Evolutionary conservation across 1,139 yeast species (phyloP), one percentile per base, ranked within the genome.

Genomic region (Candida tropicalis): DNA sequence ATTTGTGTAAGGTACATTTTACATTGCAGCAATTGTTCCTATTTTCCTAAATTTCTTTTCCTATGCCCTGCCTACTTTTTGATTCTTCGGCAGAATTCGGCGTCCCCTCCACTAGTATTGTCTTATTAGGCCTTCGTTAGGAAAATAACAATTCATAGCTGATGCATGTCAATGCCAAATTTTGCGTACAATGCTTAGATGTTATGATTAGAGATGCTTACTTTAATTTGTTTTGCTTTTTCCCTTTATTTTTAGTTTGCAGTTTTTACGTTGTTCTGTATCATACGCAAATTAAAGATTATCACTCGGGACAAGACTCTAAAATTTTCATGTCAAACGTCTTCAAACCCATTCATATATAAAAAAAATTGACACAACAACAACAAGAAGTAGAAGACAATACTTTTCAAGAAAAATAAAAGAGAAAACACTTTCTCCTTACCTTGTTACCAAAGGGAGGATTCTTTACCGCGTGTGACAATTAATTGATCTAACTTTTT

Each of bases 1-100:
- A n/a, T 12, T 18, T 31, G 35, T 18, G 24, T n/a, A 11, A 31
- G 35, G 35, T 31, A 18, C 35, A 29, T 29, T 15, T 15, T 17
- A 15, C 22, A 18, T 31, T 18, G 35, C 35, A 31, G 35, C 24
- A 13, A 20, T 20, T 20, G 23, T 20, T 6, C 6, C 8, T 6
- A 20, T 6, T 20, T 20, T 20, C 20, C 5, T 28, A 28, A 16
- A 6, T 26, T 12, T n/a, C 9, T 12, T n/a, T 31, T n/a, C 23
- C 12, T 31, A 18, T n/a, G n/a, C n/a, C n/a, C n/a, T n/a, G 11
- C 25, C 15, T 17, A 17, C 13, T 17, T 17, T 31, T 31, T 6
- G 9, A 6, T 31, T 31, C 24, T 31, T 18, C 18, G 35, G 9
- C 23, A 10, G 35, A 7, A 18, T 18, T n/a, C 16, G 16, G 9